Evolutionary conservation across 805 yeast genomes (phyloP).

Genomic region (Zygoascus bituminiphila): DNA sequence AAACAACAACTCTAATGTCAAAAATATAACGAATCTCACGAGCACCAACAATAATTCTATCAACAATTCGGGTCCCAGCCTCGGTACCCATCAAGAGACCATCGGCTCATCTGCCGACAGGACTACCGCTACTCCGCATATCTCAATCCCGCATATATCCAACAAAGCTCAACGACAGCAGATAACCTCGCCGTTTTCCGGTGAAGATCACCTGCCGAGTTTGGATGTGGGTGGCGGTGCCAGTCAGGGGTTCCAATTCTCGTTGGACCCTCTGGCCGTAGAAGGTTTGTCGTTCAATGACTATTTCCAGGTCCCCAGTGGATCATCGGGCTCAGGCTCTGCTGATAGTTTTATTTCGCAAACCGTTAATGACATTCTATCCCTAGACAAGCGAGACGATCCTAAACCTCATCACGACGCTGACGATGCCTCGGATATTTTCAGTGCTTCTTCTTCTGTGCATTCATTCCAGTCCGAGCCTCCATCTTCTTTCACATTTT

Average conservation of each 20-base stretch:
- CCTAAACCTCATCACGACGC: conserved; percentile 1
- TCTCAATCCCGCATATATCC: not conserved
- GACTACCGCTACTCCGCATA: not conserved
- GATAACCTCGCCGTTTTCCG: no score
- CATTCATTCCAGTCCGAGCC: conserved; percentile 6
- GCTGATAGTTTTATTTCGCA: not conserved
- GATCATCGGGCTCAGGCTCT: not conserved
- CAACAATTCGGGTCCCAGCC: not conserved
- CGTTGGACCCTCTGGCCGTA: conserved; percentile 41
- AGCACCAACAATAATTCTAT: not conserved
- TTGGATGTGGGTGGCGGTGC: no score
- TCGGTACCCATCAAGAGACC: not conserved
- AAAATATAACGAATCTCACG: no score
- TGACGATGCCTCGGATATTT: not conserved
- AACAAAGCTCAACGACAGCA: not conserved
- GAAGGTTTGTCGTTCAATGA: conserved; percentile 33
- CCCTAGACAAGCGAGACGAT: not conserved
- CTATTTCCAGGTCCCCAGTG: conserved; percentile 7
- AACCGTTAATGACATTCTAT: not conserved
- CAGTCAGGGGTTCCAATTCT: conserved; percentile 26
- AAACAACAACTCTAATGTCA: no score
- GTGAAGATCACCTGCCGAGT: no score
- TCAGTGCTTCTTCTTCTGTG: not conserved
- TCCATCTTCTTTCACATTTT: not conserved
- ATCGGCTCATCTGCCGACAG: no score